Percentiles rank a stretch among this genome's conserved stretches.
phyloP scores from a whole-genome alignment of 2,329 filamentous ascomycete species.

The Ploettnerulaceae sp. region DNA sequence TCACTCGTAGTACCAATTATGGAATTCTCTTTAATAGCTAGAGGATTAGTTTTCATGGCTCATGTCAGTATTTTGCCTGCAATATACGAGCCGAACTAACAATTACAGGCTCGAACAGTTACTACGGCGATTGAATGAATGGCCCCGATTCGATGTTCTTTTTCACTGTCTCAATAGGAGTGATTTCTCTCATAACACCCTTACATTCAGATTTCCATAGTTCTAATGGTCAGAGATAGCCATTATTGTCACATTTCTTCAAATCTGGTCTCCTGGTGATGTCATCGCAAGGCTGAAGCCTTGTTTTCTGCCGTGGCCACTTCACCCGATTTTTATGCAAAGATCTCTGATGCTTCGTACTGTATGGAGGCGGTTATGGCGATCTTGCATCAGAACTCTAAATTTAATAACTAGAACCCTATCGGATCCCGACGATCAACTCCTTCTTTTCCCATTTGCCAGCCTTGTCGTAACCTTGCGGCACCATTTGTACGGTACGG shows the following conservation, averaged over 20 bases:
- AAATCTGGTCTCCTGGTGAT: background rate
- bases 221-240: no score
- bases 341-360: no score
- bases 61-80: slow-evolving; percentile 58
- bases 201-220: no score
- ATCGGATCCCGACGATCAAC: background rate
- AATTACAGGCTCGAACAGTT: slow-evolving; percentile 62
- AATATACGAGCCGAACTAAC: background rate
- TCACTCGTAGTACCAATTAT: slow-evolving; percentile 87
- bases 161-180: slow-evolving; percentile 81
- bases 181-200: slow-evolving; percentile 79
- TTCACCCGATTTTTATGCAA: no score
- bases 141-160: slow-evolving; percentile 86
- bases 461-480: no score
- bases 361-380: no score
- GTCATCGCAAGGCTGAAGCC: background rate
- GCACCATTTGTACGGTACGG: no score
- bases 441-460: background rate
- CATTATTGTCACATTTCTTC: no score
- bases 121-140: slow-evolving; percentile 73
- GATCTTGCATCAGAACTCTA: background rate
- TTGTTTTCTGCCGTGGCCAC: background rate
- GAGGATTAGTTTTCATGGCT: slow-evolving; percentile 88
- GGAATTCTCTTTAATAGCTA: slow-evolving; percentile 80
- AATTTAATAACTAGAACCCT: background rate